These are phyloP conservation scores for Morella rubra DNA, from an alignment of 306 rosid genomes.

Conservation along the genomic window DNA sequence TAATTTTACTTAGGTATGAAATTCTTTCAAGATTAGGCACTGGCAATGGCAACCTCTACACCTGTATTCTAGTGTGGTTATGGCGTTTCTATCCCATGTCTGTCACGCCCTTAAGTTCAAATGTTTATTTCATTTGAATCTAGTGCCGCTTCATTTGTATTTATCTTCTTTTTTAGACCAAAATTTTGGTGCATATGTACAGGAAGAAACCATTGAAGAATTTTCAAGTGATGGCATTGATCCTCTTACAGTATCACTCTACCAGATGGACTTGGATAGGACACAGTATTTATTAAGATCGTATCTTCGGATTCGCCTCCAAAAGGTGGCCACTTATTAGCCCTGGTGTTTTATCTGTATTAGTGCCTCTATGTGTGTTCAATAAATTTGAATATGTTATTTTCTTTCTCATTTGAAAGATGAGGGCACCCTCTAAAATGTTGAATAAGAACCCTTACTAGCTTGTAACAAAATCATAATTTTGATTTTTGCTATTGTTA, in stretches of 20 bases:
- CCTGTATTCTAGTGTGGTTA: neutral
- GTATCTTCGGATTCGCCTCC: conserved; percentile 77
- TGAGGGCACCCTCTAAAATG: neutral
- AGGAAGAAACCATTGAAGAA: conserved; percentile 90
- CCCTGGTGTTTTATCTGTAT: neutral
- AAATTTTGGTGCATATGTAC: conserved; percentile 20
- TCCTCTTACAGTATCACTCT: conserved; percentile 77
- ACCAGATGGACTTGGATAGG: conserved; percentile 96
- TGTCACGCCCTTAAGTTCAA: no score
- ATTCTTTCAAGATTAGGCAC: no score
- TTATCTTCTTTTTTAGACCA: neutral
- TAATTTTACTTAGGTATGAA: no score
- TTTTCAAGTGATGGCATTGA: conserved; percentile 46
- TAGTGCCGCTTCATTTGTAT: neutral
- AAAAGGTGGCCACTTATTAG: conserved; percentile 54
- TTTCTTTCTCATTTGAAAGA: conserved; percentile 7
- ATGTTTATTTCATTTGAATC: neutral
- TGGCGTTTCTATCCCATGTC: neutral
- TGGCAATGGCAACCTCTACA: neutral
- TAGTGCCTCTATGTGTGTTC: neutral
- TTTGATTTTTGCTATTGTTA: no score
- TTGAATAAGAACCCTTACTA: neutral
- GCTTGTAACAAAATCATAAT: no score
- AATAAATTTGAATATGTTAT: neutral
- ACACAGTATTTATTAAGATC: conserved; percentile 80